Evolutionary conservation across 768 basidiomycete genomes (phyloP).

Genomic region (Coprinopsis strossmayeri): DNA sequence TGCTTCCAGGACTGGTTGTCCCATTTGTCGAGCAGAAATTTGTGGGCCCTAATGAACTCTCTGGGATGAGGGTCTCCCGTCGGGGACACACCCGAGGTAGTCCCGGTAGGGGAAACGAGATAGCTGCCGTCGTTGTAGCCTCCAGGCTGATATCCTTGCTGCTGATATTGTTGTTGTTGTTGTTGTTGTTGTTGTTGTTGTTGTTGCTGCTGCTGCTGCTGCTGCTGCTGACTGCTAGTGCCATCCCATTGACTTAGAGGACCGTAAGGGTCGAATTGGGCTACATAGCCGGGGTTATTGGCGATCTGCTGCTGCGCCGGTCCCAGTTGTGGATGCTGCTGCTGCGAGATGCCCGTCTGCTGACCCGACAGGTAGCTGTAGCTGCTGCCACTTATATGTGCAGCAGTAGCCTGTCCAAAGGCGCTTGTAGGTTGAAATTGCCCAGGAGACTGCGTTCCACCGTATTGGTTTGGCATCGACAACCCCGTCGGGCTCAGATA

Average conservation of each 20-base stretch:
- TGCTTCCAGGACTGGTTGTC: constrained; percentile 69
- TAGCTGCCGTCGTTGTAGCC: constrained; percentile 12
- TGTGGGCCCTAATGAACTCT: constrained; percentile 59
- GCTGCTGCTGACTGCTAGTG: constrained; percentile 18
- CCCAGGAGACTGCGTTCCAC: constrained; percentile 2
- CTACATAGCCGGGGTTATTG: constrained; percentile 37
- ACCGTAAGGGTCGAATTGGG: constrained; percentile 49
- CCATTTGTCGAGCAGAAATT: constrained; percentile 66
- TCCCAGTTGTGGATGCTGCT: constrained; percentile 25
- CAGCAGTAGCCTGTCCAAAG: constrained; percentile 50
- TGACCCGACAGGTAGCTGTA: constrained; percentile 32
- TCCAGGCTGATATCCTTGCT: constrained; percentile 8
- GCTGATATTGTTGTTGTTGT: constrained; percentile 16
- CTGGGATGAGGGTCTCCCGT: constrained; percentile 55
- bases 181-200: constrained; percentile 16
- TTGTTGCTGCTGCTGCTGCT: constrained; percentile 15
- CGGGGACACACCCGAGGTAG: constrained; percentile 19
- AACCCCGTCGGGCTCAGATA: neutral
- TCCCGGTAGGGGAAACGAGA: constrained; percentile 5
- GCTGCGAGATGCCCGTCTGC: constrained; percentile 21
- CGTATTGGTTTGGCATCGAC: neutral
- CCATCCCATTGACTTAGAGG: constrained; percentile 37
- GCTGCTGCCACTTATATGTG: constrained; percentile 31
- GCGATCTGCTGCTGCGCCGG: constrained; percentile 44
- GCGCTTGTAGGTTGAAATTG: constrained; percentile 44